Evolutionary conservation across 1,284 basidiomycete genomes (phyloP).

Genomic region (Cryptococcus sp.): DNA sequence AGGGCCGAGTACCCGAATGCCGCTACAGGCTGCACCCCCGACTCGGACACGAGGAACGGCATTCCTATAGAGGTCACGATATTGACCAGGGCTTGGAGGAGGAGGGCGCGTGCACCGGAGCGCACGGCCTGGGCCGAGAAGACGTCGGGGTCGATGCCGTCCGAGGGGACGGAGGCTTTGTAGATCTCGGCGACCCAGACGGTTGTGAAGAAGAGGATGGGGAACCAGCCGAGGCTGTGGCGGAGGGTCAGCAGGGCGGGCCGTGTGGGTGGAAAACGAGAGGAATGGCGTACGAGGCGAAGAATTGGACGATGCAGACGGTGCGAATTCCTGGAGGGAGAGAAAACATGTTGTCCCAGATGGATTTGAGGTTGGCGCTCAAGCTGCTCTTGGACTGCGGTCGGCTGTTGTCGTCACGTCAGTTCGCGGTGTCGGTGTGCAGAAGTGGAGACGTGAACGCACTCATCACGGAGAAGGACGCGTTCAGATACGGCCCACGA

Average conservation of each 20-base stretch:
- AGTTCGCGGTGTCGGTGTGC: background rate
- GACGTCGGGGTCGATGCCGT: conserved; percentile 40
- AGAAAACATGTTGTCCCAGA: conserved; percentile 65
- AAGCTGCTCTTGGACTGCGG: conserved; percentile 38
- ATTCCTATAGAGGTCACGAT: conserved; percentile 67
- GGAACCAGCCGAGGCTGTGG: conserved; percentile 85
- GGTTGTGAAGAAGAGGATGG: conserved; percentile 80
- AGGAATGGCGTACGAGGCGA: conserved; percentile 58
- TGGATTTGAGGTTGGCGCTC: conserved; percentile 44
- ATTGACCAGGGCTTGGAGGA: conserved; percentile 69
- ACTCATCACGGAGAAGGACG: conserved; percentile 60
- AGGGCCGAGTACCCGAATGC: conserved; percentile 16
- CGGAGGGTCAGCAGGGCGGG: too few relatives aligned
- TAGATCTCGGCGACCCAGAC: conserved; percentile 84
- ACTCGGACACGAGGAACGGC: conserved; percentile 63
- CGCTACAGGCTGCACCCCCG: conserved; percentile 34
- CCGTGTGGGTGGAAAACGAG: conserved; percentile 6
- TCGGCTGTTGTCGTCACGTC: conserved; percentile 33
- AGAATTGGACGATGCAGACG: conserved; percentile 78
- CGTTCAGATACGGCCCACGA: conserved; percentile 69
- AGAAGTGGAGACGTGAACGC: conserved; percentile 24
- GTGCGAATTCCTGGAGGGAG: conserved; percentile 72
- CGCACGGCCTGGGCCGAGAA: conserved; percentile 68
- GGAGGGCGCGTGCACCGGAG: conserved; percentile 76
- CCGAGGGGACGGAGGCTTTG: conserved; percentile 53